phyloP scores from a whole-genome alignment of 1,284 basidiomycete species.

The Exobasidium cylindrosporum region DNA sequence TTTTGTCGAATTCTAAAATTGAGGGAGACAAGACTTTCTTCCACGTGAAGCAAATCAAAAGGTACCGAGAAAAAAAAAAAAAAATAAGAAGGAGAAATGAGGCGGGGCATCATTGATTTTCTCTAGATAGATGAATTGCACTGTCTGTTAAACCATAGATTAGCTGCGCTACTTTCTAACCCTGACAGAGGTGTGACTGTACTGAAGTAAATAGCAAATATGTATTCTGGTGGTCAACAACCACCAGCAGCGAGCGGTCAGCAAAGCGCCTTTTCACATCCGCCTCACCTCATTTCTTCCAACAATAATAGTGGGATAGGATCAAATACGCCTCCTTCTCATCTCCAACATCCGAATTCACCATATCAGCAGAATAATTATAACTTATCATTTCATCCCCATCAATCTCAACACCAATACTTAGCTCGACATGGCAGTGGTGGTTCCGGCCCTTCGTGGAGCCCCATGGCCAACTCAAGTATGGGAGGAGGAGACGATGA shows the following conservation, averaged over 20 bases:
- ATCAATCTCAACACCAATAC: background rate
- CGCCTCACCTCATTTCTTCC: conserved; percentile 8
- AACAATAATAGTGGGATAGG: background rate
- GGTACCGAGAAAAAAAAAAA: too few relatives aligned
- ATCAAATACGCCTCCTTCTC: background rate
- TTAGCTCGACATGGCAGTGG: conserved; percentile 3
- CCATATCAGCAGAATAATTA: background rate
- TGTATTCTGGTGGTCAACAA: conserved; percentile 12
- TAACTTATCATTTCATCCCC: background rate
- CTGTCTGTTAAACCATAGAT: too few relatives aligned
- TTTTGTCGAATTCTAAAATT: too few relatives aligned
- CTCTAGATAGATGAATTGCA: too few relatives aligned
- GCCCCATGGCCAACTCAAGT: background rate
- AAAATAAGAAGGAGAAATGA: too few relatives aligned
- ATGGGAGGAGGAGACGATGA: conserved; percentile 10
- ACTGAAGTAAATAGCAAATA: too few relatives aligned
- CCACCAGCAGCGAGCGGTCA: conserved; percentile 12
- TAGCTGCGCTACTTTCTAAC: too few relatives aligned
- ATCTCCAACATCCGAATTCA: background rate
- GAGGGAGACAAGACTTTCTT: too few relatives aligned
- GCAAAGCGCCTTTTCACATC: conserved; percentile 15
- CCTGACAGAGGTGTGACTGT: too few relatives aligned
- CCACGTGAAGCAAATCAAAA: too few relatives aligned
- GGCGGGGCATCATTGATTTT: too few relatives aligned
- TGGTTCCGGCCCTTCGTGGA: background rate